These are phyloP conservation scores for Nemania bipapillata DNA, from an alignment of 2,329 filamentous ascomycete species.

Conservation along the genomic window DNA sequence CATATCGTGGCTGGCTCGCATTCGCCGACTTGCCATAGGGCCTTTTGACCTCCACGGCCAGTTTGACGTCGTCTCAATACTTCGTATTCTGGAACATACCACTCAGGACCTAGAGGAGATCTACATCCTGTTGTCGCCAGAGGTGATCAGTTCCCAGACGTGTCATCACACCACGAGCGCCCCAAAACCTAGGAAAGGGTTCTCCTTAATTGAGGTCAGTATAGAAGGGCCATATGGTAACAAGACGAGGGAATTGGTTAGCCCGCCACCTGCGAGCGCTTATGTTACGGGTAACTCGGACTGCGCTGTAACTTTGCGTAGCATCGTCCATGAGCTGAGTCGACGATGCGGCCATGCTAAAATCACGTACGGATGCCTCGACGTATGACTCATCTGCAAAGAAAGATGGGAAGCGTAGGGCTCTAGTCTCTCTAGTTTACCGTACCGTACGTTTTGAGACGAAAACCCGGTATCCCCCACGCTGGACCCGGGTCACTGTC, in stretches of 20 bases:
- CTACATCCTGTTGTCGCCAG: slow-evolving; percentile 31
- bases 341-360: slow-evolving; percentile 20
- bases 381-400: slow-evolving; percentile 9
- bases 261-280: neutral
- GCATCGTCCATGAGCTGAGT: slow-evolving; percentile 27
- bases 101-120: slow-evolving; percentile 31
- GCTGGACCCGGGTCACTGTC: neutral
- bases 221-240: slow-evolving; percentile 8
- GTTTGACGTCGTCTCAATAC: slow-evolving; percentile 18
- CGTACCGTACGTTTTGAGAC: slow-evolving; percentile 4
- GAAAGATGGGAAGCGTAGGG: too few relatives aligned
- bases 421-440: too few relatives aligned
- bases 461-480: neutral
- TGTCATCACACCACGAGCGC: neutral
- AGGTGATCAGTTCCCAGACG: slow-evolving; percentile 8
- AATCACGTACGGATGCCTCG: slow-evolving; percentile 31
- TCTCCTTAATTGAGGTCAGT: slow-evolving; percentile 9
- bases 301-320: slow-evolving; percentile 12
- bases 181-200: neutral
- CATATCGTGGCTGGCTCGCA: slow-evolving; percentile 27
- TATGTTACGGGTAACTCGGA: slow-evolving; percentile 14
- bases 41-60: slow-evolving; percentile 16
- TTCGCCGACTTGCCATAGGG: slow-evolving; percentile 33
- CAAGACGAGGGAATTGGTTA: slow-evolving; percentile 15
- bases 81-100: slow-evolving; percentile 27